Percentiles rank a stretch among this genome's conserved stretches.
Conservation (phyloP, 441 rosid species). For the Erysimum pusillum region DNA sequence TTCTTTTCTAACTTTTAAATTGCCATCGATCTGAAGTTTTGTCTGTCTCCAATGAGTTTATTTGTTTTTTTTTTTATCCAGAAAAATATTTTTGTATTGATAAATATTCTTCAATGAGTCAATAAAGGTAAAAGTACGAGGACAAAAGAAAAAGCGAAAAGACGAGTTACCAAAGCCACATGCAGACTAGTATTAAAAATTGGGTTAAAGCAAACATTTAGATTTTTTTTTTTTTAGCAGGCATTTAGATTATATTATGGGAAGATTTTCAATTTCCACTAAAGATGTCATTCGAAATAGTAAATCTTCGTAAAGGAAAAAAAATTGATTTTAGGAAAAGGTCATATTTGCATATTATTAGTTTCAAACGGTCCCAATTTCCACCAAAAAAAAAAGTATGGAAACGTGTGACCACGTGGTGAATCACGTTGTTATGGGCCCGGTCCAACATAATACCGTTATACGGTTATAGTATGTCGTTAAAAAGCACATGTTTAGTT, state of each 20-base stretch:
- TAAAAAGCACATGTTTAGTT: neutral
- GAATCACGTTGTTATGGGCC: constrained; percentile 35
- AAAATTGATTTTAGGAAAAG: neutral
- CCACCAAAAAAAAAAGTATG: neutral
- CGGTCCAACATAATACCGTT: constrained; percentile 32
- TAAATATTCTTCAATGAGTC: neutral
- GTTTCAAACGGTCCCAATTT: neutral
- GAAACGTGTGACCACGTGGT: constrained; percentile 37
- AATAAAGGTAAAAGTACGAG: constrained; percentile 18
- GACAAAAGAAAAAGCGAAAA: constrained; percentile 31
- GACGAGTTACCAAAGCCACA: constrained; percentile 33
- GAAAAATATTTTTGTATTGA: neutral
- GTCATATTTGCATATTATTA: neutral
- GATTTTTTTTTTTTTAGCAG: no score
- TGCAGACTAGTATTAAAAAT: neutral
- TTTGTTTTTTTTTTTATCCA: neutral
- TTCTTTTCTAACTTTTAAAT: neutral
- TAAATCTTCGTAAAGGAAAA: neutral
- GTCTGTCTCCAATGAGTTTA: neutral
- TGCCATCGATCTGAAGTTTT: neutral
- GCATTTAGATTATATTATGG: no score
- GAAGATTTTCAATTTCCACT: neutral
- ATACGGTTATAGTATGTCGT: neutral
- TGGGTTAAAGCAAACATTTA: neutral
- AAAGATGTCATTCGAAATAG: neutral